These are phyloP conservation scores for Soucietia sequanensis DNA, from an alignment of 805 yeast genomes.

Conservation along the genomic window DNA sequence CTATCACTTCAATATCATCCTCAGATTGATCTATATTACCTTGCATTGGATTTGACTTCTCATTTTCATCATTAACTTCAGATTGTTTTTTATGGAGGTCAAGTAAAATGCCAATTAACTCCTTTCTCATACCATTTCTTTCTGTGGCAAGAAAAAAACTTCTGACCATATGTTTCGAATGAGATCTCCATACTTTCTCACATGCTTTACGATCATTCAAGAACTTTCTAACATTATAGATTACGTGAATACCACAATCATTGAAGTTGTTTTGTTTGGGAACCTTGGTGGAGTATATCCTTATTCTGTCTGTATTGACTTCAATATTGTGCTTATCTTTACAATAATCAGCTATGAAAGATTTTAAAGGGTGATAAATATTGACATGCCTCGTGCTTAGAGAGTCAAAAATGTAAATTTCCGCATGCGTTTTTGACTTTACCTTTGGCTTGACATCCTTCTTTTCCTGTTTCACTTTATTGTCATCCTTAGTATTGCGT, in stretches of 20 bases:
- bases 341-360: slow-evolving; percentile 67
- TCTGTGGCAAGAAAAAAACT: slow-evolving; percentile 26
- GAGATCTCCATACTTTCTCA: slow-evolving; percentile 45
- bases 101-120: slow-evolving; percentile 21
- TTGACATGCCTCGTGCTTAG: slow-evolving; percentile 57
- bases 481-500: slow-evolving; percentile 2
- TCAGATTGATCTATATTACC: slow-evolving; percentile 9
- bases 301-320: slow-evolving; percentile 47
- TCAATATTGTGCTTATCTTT: slow-evolving; percentile 54
- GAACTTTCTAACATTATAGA: slow-evolving; percentile 66
- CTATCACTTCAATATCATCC: slow-evolving; percentile 19
- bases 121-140: slow-evolving; percentile 26
- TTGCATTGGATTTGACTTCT: neutral
- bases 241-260: slow-evolving; percentile 93
- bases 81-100: slow-evolving; percentile 20
- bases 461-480: slow-evolving; percentile 1
- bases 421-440: slow-evolving; percentile 17
- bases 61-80: slow-evolving; percentile 1
- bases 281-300: slow-evolving; percentile 51
- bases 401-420: slow-evolving; percentile 73
- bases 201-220: slow-evolving; percentile 49
- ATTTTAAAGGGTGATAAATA: slow-evolving; percentile 51
- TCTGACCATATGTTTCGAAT: slow-evolving; percentile 9
- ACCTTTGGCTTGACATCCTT: slow-evolving; percentile 1
- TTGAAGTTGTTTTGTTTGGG: slow-evolving; percentile 86